Base-by-base conservation (phyloP, 1,284 basidiomycete species). In the Fomitiporia mediterranea region DNA sequence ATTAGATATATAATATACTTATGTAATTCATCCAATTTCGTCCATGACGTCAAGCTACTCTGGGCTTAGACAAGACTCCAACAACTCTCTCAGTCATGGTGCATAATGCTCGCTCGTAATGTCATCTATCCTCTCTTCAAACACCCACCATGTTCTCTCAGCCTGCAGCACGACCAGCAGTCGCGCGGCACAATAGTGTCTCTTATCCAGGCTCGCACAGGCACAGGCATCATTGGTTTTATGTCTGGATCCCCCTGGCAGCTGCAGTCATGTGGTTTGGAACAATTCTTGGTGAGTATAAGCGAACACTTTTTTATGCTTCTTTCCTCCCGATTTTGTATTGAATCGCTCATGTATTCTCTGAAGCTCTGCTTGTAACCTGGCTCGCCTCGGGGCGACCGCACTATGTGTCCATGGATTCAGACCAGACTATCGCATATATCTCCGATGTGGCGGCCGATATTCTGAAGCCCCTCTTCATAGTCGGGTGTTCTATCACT, bases 381-480 rank as follows among this genome's bases (percentile, higher is more conserved):
- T 89, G 86, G 85, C 68, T 76, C 13, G 73, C 74, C 5, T 68
- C 70, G 8, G 78, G 79, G 23, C 64, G 72, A 21, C 81, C 77
- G 7, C 70, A 72, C 57, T 82, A 81, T 60, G 69, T 72, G 3
- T 71, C 76, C 19, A 67, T 72, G 67, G 21, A 21, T 8, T n/a
- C 25, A 15, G 77, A 82, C 32, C 78, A 78, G 34, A 70, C 67
- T 3, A 80, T 89, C 52, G 81, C 82, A 9, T 89, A 85, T 67
- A 88, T 89, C 50, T 88, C 85, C 21, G 86, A 89, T 64, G 69
- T 89, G 32, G 87, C 83, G 19, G 87, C 86, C 21, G 77, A 77
- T 62, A 73, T 76, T 43, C 70, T 90, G 32, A 89, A 89, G 65
- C 87, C 87, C 4, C 73, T 90, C 28, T 90, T 90, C 64, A 72